Evolutionary conservation across 257 asterid species (phyloP).

Genomic region (Osmanthus fragrans): DNA sequence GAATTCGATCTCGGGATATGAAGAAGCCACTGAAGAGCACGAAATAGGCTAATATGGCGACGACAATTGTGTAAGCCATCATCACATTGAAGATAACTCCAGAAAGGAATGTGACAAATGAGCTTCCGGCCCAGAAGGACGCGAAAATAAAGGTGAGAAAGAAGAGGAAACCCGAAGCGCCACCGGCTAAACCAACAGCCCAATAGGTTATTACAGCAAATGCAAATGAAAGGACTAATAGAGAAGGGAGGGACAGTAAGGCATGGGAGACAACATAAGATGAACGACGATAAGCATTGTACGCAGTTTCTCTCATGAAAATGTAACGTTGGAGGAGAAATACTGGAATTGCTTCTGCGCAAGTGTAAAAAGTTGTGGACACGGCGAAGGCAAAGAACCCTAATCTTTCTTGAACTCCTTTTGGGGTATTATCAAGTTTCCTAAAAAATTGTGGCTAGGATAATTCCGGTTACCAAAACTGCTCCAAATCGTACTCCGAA

Average conservation of each 20-base stretch:
- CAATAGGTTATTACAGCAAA: conserved; percentile 50
- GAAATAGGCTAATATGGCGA: conserved; percentile 54
- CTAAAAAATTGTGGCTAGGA: conserved; percentile 57
- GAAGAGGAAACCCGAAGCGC: conserved; percentile 40
- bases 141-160: conserved; percentile 45
- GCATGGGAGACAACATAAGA: conserved; percentile 57
- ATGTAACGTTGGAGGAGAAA: conserved; percentile 56
- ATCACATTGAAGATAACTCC: conserved; percentile 50
- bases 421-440: conserved; percentile 46
- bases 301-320: conserved; percentile 63
- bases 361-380: conserved; percentile 65
- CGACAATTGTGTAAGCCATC: conserved; percentile 60
- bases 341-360: conserved; percentile 61
- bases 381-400: conserved; percentile 64
- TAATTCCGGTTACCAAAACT: conserved; percentile 47
- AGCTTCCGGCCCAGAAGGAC: conserved; percentile 66
- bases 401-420: conserved; percentile 51
- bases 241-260: conserved; percentile 43
- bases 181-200: conserved; percentile 61
- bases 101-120: conserved; percentile 58
- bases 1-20: conserved; percentile 50
- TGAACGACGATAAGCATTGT: conserved; percentile 58
- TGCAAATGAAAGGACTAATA: conserved; percentile 33
- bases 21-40: conserved; percentile 58
- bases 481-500: conserved; percentile 51